These are phyloP conservation scores for Citrus cavaleriei DNA, from an alignment of 345 rosid genomes.

Conservation along the genomic window DNA sequence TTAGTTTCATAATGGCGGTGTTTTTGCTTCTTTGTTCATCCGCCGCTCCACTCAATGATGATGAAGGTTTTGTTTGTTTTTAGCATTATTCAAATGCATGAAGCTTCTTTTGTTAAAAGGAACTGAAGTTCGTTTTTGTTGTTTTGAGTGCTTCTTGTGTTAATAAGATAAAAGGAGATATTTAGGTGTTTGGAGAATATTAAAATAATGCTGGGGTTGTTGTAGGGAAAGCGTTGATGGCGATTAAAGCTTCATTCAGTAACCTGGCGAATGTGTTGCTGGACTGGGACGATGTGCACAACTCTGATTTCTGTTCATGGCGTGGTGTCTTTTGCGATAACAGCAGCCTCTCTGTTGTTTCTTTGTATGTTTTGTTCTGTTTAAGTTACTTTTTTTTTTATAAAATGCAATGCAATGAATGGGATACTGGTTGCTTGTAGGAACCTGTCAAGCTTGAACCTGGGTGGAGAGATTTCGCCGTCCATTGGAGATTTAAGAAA, in stretches of 20 bases:
- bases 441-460: conserved; percentile 69
- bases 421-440: conserved; percentile 21
- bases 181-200: not conserved
- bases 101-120: not conserved
- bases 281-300: conserved; percentile 80
- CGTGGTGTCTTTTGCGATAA: conserved; percentile 81
- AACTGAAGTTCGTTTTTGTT: not conserved
- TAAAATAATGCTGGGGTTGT: not conserved
- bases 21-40: conserved; percentile 28
- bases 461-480: conserved; percentile 90
- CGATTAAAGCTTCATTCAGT: conserved; percentile 67
- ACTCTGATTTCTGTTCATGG: conserved; percentile 77
- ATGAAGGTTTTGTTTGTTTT: conserved; percentile 45
- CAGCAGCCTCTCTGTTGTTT: conserved; percentile 49
- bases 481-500: conserved; percentile 73
- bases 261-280: conserved; percentile 61
- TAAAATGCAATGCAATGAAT: too few species aligned
- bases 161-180: too few species aligned
- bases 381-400: not conserved
- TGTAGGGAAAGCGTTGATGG: conserved; percentile 77
- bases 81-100: not conserved
- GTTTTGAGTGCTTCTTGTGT: not conserved
- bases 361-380: conserved; percentile 46
- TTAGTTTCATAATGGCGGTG: conserved; percentile 16
- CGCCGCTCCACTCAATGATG: conserved; percentile 45